Percentiles rank a stretch among this genome's conserved stretches.
Conservation (phyloP, 495 filamentous ascomycete species). For the Penicillium salamii region DNA sequence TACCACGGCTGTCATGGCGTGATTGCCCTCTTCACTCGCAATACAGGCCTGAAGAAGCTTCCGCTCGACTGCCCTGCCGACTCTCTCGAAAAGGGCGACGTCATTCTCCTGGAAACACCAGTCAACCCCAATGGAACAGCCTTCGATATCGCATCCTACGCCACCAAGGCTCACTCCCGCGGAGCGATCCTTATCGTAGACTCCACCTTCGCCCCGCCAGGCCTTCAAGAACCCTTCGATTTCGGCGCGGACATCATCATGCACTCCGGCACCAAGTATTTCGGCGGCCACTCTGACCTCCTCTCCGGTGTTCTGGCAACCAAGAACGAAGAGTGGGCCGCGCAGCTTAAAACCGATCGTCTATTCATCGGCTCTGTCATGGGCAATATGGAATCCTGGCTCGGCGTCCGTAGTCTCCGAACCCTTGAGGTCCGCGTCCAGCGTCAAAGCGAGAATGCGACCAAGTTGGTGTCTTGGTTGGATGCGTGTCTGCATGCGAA, state of each 20-base stretch:
- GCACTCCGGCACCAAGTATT: slow-evolving; percentile 92
- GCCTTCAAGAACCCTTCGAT: slow-evolving; percentile 78
- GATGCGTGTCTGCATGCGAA: slow-evolving; percentile 40
- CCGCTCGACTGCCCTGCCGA: slow-evolving; percentile 56
- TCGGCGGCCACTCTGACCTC: slow-evolving; percentile 91
- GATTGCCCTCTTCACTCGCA: slow-evolving; percentile 62
- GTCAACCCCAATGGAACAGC: slow-evolving; percentile 86
- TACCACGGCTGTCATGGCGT: slow-evolving; percentile 96
- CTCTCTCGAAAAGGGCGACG: slow-evolving; percentile 66
- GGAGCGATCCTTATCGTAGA: slow-evolving; percentile 84
- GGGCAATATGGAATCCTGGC: slow-evolving; percentile 89
- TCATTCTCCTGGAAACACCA: slow-evolving; percentile 90
- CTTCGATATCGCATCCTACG: slow-evolving; percentile 64
- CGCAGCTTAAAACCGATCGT: slow-evolving; percentile 60
- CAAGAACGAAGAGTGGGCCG: slow-evolving; percentile 53
- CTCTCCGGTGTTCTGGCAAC: slow-evolving; percentile 80
- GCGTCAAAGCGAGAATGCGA: slow-evolving; percentile 68
- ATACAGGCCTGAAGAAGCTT: slow-evolving; percentile 67
- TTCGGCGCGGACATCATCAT: slow-evolving; percentile 81
- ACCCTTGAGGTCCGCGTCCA: slow-evolving; percentile 81
- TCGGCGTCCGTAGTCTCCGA: slow-evolving; percentile 79
- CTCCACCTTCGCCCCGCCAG: slow-evolving; percentile 89
- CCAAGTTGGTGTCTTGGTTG: slow-evolving; percentile 69
- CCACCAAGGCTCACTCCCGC: slow-evolving; percentile 63
- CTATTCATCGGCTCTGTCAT: slow-evolving; percentile 77